These are phyloP conservation scores for Eutypella sp. DNA, from an alignment of 2,329 filamentous ascomycete species.

Conservation along the genomic window DNA sequence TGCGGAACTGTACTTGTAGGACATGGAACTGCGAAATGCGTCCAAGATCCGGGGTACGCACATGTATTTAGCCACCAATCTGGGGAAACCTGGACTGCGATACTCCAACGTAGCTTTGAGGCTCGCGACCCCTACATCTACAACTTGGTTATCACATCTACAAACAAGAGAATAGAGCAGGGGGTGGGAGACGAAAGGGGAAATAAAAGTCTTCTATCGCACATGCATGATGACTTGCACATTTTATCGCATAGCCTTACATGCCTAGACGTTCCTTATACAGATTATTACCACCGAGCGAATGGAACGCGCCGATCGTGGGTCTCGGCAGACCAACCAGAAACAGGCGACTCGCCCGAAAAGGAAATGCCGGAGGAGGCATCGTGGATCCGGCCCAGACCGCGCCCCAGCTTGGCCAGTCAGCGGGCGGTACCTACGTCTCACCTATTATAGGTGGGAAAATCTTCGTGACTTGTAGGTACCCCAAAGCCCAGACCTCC, in stretches of 20 bases:
- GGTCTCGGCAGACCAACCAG: not conserved
- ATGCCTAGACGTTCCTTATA: no score
- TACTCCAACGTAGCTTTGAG: not conserved
- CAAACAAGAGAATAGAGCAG: not conserved
- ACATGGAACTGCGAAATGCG: no score
- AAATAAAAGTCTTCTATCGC: no score
- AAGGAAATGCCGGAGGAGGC: not conserved
- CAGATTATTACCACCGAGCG: not conserved
- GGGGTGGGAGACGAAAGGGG: no score
- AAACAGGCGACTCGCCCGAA: not conserved
- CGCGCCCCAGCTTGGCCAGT: not conserved
- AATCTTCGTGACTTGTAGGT: not conserved
- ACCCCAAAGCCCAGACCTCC: not conserved
- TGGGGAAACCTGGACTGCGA: not conserved
- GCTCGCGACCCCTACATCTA: not conserved
- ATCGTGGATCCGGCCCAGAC: not conserved
- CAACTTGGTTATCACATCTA: not conserved
- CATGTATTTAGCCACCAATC: not conserved
- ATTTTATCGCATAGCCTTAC: no score
- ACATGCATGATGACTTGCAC: no score
- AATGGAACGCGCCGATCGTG: not conserved
- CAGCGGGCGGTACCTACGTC: no score
- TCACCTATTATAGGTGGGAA: not conserved
- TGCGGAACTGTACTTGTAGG: no score
- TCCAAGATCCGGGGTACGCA: no score